Evolutionary conservation across 352 stramenopile genomes (phyloP), one percentile per base, ranked within the genome.

Genomic region (Phytophthora quininea): DNA sequence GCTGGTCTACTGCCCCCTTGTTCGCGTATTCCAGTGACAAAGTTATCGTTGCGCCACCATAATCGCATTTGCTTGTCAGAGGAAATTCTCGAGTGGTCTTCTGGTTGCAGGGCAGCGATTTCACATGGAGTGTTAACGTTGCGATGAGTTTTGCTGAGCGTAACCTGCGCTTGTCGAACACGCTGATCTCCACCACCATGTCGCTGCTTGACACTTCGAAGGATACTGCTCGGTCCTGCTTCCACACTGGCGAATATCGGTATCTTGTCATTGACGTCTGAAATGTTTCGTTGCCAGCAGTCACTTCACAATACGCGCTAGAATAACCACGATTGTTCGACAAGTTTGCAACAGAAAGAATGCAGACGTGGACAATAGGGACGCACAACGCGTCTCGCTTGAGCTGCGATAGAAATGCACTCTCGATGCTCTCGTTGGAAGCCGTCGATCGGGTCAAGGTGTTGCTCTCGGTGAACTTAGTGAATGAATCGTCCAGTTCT

Each of bases 81-180:
- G 88, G 86, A 59, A 91, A 95, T 55, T 91, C 90, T 62, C 90
- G 91, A 10, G 77, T 89, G 6, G 83, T 78, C 74, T 95, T 95
- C 53, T 88, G 64, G 85, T 93, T 92, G 54, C 94, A 93, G 0
- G 86, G 81, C 40, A 95, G 57, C 31, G 86, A 92, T 66, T 89
- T 92, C 38, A 95, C 50, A 40, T 86, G 84, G 57, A 95, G 90
- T 31, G 86, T 82, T 49, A 95, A 69, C 46, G 84, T 93, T 14
- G 86, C 79, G 58, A 95, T 77, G 29, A 95, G 70, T 52, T 90
- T 74, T 4, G 84, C 86, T 12, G 80, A 71, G 10, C 84, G 80
- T 73, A 95, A 95, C 30, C 91, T 68, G 61, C 93, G 88, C 48
- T 94, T 81, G 48, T 95, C 80, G 51, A 92, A 94, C 15, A 95